Evolutionary conservation across 768 basidiomycete species (phyloP), one percentile per base, ranked within the genome.

Genomic region (Crassisporium funariophilum): DNA sequence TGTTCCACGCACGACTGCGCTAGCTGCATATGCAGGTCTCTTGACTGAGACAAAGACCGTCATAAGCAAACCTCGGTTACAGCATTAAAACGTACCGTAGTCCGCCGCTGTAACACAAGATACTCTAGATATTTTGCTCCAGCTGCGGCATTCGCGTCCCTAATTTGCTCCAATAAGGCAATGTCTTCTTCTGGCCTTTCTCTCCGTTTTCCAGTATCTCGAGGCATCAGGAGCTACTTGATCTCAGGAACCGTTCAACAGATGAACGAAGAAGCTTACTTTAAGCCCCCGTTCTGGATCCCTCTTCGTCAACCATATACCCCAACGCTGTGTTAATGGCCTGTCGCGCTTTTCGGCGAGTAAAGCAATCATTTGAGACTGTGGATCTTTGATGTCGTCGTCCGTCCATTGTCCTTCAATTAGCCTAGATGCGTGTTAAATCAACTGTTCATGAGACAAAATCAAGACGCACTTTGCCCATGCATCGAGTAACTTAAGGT

Each of bases 71-170:
- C 20, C 11, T 21, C 4, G 21, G 15, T 6, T 22, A 29, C 16
- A 24, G 12, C 11, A 36, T 25, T 21, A 6, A 11, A 25, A 59
- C 77, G 10, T 56, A 86, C 87, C 33, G 70, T 69, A 56, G 77
- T 84, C 37, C 82, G 78, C 52, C 82, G 81, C 44, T 80, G 78
- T 17, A 95, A 66, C 2, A 95, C 83, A 1, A 95, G 69, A 63
- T 91, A 82, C 59, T 95, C 93, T 3, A 97, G 71, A 61, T 84
- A 95, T 52, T 80, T 78, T 25, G 76, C 72, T 2, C 81, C 91
- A 15, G 86, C 87, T 5, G 63, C 67, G n/a, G 77, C 62, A 60
- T 78, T 81, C 12, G 81, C 77, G 10, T 74, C 69, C 19, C 75
- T 67, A 13, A 90, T 75, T 48, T 84, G 77, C 34, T 78, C 68